phyloP scores from a whole-genome alignment of 1,139 yeast species.

The Debaryomyces singareniensis region DNA sequence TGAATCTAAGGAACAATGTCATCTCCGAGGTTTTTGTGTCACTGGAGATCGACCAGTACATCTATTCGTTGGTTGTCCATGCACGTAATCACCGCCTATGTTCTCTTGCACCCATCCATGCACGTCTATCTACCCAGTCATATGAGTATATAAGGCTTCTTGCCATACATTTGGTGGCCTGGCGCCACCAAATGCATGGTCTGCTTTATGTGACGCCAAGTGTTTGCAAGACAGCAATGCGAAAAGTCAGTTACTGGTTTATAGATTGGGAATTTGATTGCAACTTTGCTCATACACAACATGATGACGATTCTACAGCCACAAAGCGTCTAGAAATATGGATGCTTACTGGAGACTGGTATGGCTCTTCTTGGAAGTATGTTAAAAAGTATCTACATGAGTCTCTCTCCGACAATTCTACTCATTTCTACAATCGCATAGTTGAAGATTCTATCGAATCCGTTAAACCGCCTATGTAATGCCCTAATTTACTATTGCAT shows the following conservation, averaged over 20 bases:
- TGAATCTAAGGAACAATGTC: conserved; percentile 5
- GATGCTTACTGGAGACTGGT: conserved; percentile 43
- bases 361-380: conserved; percentile 37
- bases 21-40: conserved; percentile 19
- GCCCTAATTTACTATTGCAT: neutral
- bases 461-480: conserved; percentile 36
- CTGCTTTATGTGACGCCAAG: conserved; percentile 33
- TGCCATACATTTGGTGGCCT: conserved; percentile 23
- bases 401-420: conserved; percentile 15
- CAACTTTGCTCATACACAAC: conserved; percentile 9
- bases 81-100: conserved; percentile 36
- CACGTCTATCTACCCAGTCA: conserved; percentile 29
- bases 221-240: conserved; percentile 31
- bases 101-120: conserved; percentile 31
- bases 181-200: conserved; percentile 12
- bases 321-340: conserved; percentile 20
- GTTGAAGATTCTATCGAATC: conserved; percentile 32
- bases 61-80: conserved; percentile 33
- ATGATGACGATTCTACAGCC: conserved; percentile 2
- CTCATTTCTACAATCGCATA: conserved; percentile 26
- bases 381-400: conserved; percentile 24
- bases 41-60: conserved; percentile 33
- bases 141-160: conserved; percentile 23
- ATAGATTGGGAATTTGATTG: conserved; percentile 37
- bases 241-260: conserved; percentile 42